A percentile compares a stretch with the other conserved stretches of the same genome.
These are phyloP conservation scores for Periconia digitata DNA, from an alignment of 2,329 filamentous ascomycete genomes.

Conservation along the genomic window DNA sequence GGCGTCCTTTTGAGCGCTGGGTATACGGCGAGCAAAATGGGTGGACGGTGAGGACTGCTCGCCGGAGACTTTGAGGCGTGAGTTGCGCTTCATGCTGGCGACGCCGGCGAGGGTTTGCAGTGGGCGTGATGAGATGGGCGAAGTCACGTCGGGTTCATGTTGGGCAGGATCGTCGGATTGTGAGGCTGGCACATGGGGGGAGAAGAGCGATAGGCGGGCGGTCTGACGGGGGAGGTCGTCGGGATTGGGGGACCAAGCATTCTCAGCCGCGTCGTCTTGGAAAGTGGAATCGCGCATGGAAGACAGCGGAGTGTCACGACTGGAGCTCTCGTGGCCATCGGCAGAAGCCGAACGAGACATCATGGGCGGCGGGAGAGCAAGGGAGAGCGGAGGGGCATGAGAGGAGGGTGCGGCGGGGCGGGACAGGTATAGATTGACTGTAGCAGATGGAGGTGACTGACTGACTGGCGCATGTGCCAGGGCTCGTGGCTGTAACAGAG, in stretches of 20 bases:
- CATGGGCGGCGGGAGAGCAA: neutral
- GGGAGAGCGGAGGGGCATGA: neutral
- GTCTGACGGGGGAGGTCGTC: neutral
- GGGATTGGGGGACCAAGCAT: neutral
- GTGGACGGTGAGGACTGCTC: constrained; percentile 27
- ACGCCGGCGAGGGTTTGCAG: constrained; percentile 27
- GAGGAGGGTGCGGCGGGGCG: too few species aligned
- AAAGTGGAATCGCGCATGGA: neutral
- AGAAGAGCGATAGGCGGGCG: constrained; percentile 32
- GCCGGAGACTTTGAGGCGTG: constrained; percentile 30
- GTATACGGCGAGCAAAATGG: constrained; percentile 39
- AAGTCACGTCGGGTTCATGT: constrained; percentile 6
- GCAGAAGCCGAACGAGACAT: neutral
- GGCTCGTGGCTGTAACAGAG: too few species aligned
- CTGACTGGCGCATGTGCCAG: neutral
- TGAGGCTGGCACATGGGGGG: constrained; percentile 18
- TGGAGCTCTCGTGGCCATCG: constrained; percentile 9
- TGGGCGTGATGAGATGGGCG: constrained; percentile 29
- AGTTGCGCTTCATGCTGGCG: constrained; percentile 30
- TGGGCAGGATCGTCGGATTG: constrained; percentile 15
- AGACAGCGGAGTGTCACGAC: constrained; percentile 7
- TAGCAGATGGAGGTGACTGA: too few species aligned
- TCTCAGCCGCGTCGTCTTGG: neutral
- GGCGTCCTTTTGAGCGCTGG: constrained; percentile 50
- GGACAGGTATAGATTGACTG: neutral